Evolutionary conservation across 495 filamentous ascomycete species (phyloP), one percentile per base, ranked within the genome.

Genomic region (Penicillium cosmopolitanum): DNA sequence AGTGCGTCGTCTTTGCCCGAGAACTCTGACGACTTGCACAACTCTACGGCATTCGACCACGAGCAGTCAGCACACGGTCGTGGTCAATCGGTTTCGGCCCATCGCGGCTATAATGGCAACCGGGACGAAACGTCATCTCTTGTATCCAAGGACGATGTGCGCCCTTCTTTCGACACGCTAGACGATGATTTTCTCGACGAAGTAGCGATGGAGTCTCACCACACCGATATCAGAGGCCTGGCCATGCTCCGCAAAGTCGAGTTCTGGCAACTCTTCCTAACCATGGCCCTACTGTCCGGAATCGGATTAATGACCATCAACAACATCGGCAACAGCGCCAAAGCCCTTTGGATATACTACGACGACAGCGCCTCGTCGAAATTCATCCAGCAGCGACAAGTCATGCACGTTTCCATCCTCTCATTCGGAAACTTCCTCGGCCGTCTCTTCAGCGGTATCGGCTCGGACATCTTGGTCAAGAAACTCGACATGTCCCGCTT

Each of bases 231-330:
- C 68, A 89, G 93, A 69, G 95, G 95, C 54, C 73, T 90, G 72
- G 84, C 84, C 38, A 82, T 98, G 75, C 79, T 97, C n/a, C 77
- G 76, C 35, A 83, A 80, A 48, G 61, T 87, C 53, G 91, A 96
- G 51, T 98, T 98, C 73, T 98, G 93, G 91, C 86, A 95, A 64
- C 76, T 96, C 40, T 98, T 92, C 70, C 64, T 83, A 51, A 84
- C 96, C 38, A 89, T 98, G 83, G 94, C 88, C 34, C 82, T 97
- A 15, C 77, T 98, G 60, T 92, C 92, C 18, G 95, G 95, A 43
- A 90, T 97, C 68, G 95, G 95, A 11, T 74, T 98, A 67, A 98
- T 98, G 95, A 98, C 96, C 3, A 98, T 98, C 71, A 98, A 98
- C 74, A 98, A 98, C 68, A 98, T 98, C 72, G 96, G 95, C 48